These are phyloP conservation scores for Cladosporium sp. DNA, from an alignment of 2,329 filamentous ascomycete species.

Conservation along the genomic window DNA sequence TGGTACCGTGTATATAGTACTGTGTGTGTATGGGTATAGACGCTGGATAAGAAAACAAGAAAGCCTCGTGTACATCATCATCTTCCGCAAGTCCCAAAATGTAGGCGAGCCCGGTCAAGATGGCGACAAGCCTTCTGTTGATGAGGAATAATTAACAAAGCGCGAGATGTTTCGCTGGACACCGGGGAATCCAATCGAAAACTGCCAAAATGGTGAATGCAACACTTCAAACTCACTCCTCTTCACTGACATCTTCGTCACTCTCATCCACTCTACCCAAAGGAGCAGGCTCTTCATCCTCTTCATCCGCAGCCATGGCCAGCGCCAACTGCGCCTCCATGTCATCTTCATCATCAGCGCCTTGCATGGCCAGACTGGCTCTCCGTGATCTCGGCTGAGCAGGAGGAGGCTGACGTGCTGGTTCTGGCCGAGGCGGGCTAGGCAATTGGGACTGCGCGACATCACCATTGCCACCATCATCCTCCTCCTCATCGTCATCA, in stretches of 20 bases:
- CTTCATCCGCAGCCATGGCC: slow-evolving; percentile 34
- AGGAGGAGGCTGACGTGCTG: slow-evolving; percentile 17
- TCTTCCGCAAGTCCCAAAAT: too few relatives aligned
- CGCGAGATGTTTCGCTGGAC: too few relatives aligned
- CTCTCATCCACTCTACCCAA: slow-evolving; percentile 36
- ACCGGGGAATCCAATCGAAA: too few relatives aligned
- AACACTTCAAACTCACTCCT: slow-evolving; percentile 15
- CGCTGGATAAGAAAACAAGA: too few relatives aligned
- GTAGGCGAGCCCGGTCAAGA: too few relatives aligned
- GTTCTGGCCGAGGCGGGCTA: slow-evolving; percentile 25
- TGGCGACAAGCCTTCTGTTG: too few relatives aligned
- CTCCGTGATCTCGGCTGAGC: slow-evolving; percentile 16
- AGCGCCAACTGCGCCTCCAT: slow-evolving; percentile 40
- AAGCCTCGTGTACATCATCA: too few relatives aligned
- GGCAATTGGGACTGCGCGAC: slow-evolving; percentile 29
- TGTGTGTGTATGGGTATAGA: too few relatives aligned
- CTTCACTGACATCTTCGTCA: slow-evolving; percentile 37
- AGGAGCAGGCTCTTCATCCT: slow-evolving; percentile 21
- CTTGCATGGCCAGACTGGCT: slow-evolving; percentile 21
- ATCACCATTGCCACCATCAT: slow-evolving; percentile 31
- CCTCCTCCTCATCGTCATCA: slow-evolving; percentile 33
- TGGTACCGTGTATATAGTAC: too few relatives aligned
- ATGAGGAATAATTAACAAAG: too few relatives aligned
- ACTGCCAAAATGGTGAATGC: too few relatives aligned
- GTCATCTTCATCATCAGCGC: slow-evolving; percentile 35